Evolutionary conservation across 345 rosid species (phyloP).

Genomic region (Eucalyptus erythrocorys): DNA sequence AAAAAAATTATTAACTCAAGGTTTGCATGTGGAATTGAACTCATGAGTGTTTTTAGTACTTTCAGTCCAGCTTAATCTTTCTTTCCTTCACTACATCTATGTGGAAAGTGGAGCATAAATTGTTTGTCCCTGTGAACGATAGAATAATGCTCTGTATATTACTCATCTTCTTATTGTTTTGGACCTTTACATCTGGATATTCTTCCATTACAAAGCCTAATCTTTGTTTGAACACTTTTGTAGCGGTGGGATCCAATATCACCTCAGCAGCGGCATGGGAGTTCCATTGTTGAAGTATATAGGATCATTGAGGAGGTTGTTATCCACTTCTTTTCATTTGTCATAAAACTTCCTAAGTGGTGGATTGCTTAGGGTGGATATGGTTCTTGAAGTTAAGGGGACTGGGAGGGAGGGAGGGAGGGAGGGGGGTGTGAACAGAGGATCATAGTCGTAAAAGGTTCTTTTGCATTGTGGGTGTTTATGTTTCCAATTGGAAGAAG

Average conservation of each 20-base stretch:
- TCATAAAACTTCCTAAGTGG: neutral
- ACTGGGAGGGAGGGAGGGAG: neutral
- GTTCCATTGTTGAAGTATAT: slow-evolving; percentile 90
- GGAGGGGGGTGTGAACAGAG: neutral
- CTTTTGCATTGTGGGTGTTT: neutral
- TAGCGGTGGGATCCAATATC: slow-evolving; percentile 95
- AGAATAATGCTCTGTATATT: neutral
- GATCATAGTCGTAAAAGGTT: neutral
- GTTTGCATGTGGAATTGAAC: neutral
- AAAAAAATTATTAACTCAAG: neutral
- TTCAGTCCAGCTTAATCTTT: neutral
- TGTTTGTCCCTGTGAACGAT: neutral
- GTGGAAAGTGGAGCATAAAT: neutral
- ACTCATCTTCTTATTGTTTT: neutral
- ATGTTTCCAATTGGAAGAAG: neutral
- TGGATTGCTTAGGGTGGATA: neutral
- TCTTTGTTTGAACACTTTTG: neutral
- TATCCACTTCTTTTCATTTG: neutral
- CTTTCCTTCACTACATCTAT: neutral
- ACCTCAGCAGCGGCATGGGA: slow-evolving; percentile 90
- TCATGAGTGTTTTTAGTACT: neutral
- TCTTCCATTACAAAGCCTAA: neutral
- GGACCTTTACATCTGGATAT: neutral
- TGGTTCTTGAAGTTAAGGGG: neutral
- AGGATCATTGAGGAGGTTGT: slow-evolving; percentile 95